phyloP scores from a whole-genome alignment of 2,329 filamentous ascomycete genomes.

The Samsoniella hepiali region DNA sequence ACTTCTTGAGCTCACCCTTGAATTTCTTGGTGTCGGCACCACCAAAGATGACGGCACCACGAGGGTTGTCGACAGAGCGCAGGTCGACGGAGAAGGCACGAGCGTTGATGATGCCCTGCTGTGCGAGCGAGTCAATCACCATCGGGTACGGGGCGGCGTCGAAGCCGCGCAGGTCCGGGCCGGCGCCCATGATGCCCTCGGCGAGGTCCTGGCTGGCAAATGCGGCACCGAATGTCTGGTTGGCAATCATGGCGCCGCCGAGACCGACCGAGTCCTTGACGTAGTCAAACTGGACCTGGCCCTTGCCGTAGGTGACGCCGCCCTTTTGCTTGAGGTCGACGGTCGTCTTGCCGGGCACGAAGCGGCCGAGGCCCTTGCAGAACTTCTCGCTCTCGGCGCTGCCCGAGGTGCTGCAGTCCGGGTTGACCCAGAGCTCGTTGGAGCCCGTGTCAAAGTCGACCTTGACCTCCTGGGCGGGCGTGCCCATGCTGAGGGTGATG shows the following conservation, averaged over 20 bases:
- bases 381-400: slow-evolving; percentile 37
- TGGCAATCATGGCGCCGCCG: slow-evolving; percentile 39
- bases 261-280: slow-evolving; percentile 45
- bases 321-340: slow-evolving; percentile 33
- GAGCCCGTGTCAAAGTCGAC: slow-evolving; percentile 59
- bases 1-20: slow-evolving; percentile 52
- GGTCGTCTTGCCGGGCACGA: slow-evolving; percentile 40
- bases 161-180: slow-evolving; percentile 52
- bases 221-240: slow-evolving; percentile 63
- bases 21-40: slow-evolving; percentile 66
- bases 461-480: slow-evolving; percentile 49
- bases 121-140: slow-evolving; percentile 48
- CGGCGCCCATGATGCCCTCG: slow-evolving; percentile 69
- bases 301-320: slow-evolving; percentile 50
- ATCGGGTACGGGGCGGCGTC: slow-evolving; percentile 46
- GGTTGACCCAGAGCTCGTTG: slow-evolving; percentile 62
- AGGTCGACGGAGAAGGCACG: slow-evolving; percentile 65
- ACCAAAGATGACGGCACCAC: slow-evolving; percentile 65
- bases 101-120: slow-evolving; percentile 53
- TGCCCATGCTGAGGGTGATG: slow-evolving; percentile 45
- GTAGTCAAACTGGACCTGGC: slow-evolving; percentile 49
- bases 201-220: slow-evolving; percentile 46
- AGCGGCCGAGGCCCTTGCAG: slow-evolving; percentile 45
- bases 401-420: slow-evolving; percentile 45
- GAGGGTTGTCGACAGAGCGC: slow-evolving; percentile 56